Evolutionary conservation across 2,329 filamentous ascomycete genomes (phyloP).

Genomic region (Botrytis byssoidea): DNA sequence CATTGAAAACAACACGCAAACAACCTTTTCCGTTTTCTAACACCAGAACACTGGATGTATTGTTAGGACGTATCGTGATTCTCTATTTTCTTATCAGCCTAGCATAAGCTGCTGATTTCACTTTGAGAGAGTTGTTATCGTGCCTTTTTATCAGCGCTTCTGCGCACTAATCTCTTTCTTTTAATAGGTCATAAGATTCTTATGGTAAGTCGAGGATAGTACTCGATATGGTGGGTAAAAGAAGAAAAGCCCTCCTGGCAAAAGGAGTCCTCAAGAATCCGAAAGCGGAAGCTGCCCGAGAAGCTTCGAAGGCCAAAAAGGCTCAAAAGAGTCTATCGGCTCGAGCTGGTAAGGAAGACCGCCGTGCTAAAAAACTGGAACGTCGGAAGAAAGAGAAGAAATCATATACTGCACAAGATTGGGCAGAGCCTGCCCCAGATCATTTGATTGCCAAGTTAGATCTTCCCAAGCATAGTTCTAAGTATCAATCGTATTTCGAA

Average conservation of each 20-base stretch:
- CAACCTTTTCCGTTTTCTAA: neutral
- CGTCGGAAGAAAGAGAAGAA: slow-evolving; percentile 35
- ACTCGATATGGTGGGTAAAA: slow-evolving; percentile 18
- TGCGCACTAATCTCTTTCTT: slow-evolving; percentile 27
- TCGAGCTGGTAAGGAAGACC: slow-evolving; percentile 29
- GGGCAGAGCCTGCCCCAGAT: slow-evolving; percentile 35
- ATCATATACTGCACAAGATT: slow-evolving; percentile 32
- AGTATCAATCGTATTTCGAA: slow-evolving; percentile 63
- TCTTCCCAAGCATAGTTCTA: slow-evolving; percentile 42
- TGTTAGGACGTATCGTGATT: slow-evolving; percentile 14
- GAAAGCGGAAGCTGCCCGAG: neutral
- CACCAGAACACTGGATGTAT: neutral
- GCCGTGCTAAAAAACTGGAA: slow-evolving; percentile 33
- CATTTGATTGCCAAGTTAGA: slow-evolving; percentile 38
- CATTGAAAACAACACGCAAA: slow-evolving; percentile 7
- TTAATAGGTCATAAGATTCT: slow-evolving; percentile 6
- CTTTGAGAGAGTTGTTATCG: slow-evolving; percentile 16
- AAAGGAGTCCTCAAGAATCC: neutral
- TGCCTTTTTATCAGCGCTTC: slow-evolving; percentile 6
- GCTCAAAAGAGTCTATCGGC: slow-evolving; percentile 10
- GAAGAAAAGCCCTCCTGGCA: slow-evolving; percentile 5
- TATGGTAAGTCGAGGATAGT: slow-evolving; percentile 16
- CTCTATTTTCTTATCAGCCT: slow-evolving; percentile 15
- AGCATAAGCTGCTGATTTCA: slow-evolving; percentile 12
- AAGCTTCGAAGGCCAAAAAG: neutral